These are phyloP conservation scores for Pythium sukuiense DNA, from an alignment of 352 stramenopile genomes.

Conservation along the genomic window DNA sequence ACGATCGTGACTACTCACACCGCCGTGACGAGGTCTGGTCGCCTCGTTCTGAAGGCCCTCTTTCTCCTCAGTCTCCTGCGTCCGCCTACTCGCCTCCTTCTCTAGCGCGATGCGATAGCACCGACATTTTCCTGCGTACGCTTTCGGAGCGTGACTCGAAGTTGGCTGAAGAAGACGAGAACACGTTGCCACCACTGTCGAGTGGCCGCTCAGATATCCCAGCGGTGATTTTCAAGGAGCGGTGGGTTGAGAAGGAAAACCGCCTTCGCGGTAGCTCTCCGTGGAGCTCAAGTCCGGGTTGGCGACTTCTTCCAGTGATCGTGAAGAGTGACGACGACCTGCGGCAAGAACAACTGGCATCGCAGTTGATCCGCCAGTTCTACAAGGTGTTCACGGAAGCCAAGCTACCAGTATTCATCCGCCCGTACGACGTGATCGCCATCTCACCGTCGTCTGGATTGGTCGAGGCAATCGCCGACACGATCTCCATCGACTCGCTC, in stretches of 20 bases:
- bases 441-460: conserved; percentile 93
- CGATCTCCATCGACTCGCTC: conserved; percentile 97
- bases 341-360: conserved; percentile 96
- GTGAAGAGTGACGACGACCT: conserved; percentile 99
- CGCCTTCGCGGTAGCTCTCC: conserved; percentile 86
- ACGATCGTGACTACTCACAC: conserved; percentile 2
- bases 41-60: conserved; percentile 54
- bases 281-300: conserved; percentile 83
- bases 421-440: conserved; percentile 96
- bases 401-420: conserved; percentile 93
- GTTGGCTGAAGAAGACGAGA: conserved; percentile 53
- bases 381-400: conserved; percentile 94
- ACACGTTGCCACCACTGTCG: conserved; percentile 29
- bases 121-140: conserved; percentile 67
- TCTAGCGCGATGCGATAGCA: conserved; percentile 73
- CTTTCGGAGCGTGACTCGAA: conserved; percentile 76
- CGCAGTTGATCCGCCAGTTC: conserved; percentile 95
- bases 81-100: conserved; percentile 58
- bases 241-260: conserved; percentile 94
- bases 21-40: conserved; percentile 41
- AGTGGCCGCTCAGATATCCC: conserved; percentile 39
- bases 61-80: conserved; percentile 55
- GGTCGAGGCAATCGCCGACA: conserved; percentile 96
- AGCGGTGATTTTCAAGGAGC: conserved; percentile 93
- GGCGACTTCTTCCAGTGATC: conserved; percentile 93